phyloP scores from a whole-genome alignment of 345 rosid genomes.

The Abelmoschus esculentus region DNA sequence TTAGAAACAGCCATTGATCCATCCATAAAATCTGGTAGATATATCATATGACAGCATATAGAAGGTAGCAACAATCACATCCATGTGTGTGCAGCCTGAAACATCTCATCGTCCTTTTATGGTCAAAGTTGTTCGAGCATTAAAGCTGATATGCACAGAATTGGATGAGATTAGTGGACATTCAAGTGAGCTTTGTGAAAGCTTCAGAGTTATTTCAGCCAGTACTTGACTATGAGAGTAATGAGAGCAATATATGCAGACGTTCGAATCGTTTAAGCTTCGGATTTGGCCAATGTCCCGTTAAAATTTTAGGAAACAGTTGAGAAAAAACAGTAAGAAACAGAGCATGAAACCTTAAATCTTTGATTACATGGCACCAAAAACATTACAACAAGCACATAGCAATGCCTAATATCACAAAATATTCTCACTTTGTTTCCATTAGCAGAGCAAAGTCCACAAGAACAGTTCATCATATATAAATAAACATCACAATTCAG shows the following conservation, averaged over 20 bases:
- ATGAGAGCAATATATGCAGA: conserved; percentile 7
- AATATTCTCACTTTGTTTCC: neutral
- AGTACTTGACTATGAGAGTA: conserved; percentile 7
- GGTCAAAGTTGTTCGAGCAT: conserved; percentile 67
- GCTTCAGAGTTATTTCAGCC: conserved; percentile 16
- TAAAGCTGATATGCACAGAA: conserved; percentile 57
- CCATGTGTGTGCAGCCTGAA: conserved; percentile 70
- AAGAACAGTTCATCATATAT: neutral
- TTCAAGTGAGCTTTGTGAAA: conserved; percentile 26
- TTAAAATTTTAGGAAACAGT: no score
- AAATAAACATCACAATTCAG: neutral
- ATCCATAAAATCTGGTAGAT: conserved; percentile 24
- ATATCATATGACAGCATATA: conserved; percentile 37
- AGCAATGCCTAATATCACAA: neutral
- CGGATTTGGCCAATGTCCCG: neutral
- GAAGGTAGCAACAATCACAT: conserved; percentile 61
- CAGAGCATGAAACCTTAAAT: neutral
- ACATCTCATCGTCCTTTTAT: conserved; percentile 61
- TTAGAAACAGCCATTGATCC: conserved; percentile 30
- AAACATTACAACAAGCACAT: neutral
- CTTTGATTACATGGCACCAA: neutral
- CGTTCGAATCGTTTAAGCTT: conserved; percentile 24
- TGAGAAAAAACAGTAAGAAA: no score
- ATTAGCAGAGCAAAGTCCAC: conserved; percentile 3
- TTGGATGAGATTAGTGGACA: conserved; percentile 27